phyloP scores from a whole-genome alignment of 23 red algal genomes.

The Pyropia yezoensis region DNA sequence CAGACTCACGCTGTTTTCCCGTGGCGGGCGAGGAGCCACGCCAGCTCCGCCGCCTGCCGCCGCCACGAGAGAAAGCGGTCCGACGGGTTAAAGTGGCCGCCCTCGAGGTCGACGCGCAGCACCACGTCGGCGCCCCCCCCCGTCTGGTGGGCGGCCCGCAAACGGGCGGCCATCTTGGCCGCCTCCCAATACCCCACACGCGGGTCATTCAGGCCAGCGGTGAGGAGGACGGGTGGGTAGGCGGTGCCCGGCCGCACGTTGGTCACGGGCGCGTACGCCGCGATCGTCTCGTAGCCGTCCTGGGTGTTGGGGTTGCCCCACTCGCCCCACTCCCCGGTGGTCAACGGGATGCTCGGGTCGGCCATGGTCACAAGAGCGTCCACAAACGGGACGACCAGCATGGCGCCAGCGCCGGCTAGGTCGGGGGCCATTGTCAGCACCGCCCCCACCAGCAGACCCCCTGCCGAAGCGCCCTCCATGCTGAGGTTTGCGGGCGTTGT shows the following conservation, averaged over 20 bases:
- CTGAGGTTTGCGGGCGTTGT: slow-evolving; percentile 24
- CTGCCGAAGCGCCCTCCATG: slow-evolving; percentile 53
- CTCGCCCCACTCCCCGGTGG: slow-evolving; percentile 72
- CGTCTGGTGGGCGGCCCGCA: slow-evolving; percentile 30
- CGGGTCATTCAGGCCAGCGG: slow-evolving; percentile 64
- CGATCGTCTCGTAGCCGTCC: slow-evolving; percentile 60
- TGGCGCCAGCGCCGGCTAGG: slow-evolving; percentile 33
- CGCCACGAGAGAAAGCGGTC: slow-evolving; percentile 35
- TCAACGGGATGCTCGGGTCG: slow-evolving; percentile 74
- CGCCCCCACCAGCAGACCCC: slow-evolving; percentile 65
- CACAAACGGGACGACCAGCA: slow-evolving; percentile 71
- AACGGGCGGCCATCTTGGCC: slow-evolving; percentile 56
- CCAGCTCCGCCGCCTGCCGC: slow-evolving; percentile 43
- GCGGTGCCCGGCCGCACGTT: slow-evolving; percentile 33
- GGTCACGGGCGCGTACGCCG: slow-evolving; percentile 44
- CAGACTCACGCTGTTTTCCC: too few relatives aligned
- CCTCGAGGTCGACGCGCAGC: slow-evolving; percentile 46
- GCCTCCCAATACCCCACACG: slow-evolving; percentile 72
- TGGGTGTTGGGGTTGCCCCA: slow-evolving; percentile 75
- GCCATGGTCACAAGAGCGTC: slow-evolving; percentile 81
- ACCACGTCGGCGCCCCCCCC: slow-evolving; percentile 24
- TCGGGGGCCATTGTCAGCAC: slow-evolving; percentile 77
- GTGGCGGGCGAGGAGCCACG: slow-evolving; percentile 24
- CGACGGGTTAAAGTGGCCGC: slow-evolving; percentile 61
- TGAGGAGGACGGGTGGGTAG: slow-evolving; percentile 60